Evolutionary conservation across 2,329 filamentous ascomycete species (phyloP), one percentile per base, ranked within the genome.

Genomic region (Orbilia javanica): DNA sequence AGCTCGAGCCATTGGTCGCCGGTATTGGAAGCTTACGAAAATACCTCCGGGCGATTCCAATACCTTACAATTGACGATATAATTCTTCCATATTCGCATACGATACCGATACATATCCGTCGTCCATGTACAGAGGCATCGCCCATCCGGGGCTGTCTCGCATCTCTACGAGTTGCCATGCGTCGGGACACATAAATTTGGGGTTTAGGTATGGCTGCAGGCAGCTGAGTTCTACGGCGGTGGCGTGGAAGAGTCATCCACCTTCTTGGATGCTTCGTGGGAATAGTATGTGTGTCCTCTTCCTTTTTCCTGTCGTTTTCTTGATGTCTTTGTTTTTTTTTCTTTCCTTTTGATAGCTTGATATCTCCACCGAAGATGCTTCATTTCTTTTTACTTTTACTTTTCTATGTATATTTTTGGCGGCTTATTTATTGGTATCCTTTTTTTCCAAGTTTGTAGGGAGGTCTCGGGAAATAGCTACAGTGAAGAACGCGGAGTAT

Each of bases 111-210:
- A n/a, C n/a, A n/a, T n/a, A n/a, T 2, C 15, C 25, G 2, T 25
- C 29, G 34, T 68, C 63, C 18, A 78, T 78, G 74, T 72, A 78
- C 27, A 72, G 74, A 78, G 74, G 62, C 74, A 78, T 78, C 36
- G 74, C 74, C 74, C 74, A 62, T 25, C 7, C 62, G 34, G 73
- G 66, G 73, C 60, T 77, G 73, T 71, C 73, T 78, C 74, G 67
- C 53, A 66, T 62, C 62, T 46, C 67, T 36, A 71, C 50, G 48
- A 67, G 48, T 34, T 39, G 53, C 53, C 62, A 78, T 78, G 66
- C 36, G 25, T 20, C 18, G 46, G 39, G 29, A 68, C 34, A 20
- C 15, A 20, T 67, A 42, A 68, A 44, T 20, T 1, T 1, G 8
- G 22, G 27, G 3, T 36, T 8, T 44, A 8, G 31, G n/a, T 67